Base-by-base conservation (phyloP, 2,329 filamentous ascomycete species). In the Fusarium albidum region DNA sequence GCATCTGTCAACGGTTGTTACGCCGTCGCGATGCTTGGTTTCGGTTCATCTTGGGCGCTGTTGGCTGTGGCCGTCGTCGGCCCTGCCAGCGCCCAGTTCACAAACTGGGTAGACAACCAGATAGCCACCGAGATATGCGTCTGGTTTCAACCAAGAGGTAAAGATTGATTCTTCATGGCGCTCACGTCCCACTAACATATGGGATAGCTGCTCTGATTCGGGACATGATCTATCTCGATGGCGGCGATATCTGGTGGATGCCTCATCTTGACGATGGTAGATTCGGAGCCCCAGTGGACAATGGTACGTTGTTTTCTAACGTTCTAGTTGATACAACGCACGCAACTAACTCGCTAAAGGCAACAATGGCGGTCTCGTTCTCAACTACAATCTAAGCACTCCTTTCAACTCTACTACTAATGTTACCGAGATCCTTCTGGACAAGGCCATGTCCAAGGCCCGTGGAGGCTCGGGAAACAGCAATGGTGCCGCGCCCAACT, bases 141-240 rank as follows among this genome's bases (percentile, higher is more conserved):
- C 40, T 89, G 87, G 87, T 45, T 68, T 42, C 72, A 77, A 61
- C 73, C 74, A 12, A 72, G 77, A 73, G 76, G 77, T 77, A 64
- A 53, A 66, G 49, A 32, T n/a, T 38, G 31, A 27, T 33, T 21
- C 10, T 37, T 15, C n/a, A n/a, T 9, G 17, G 13, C 14, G 6
- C 28, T 42, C 31, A 11, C 9, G 40, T 28, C 29, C 29, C 9
- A 49, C 66, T 74, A 46, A 71, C 57, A 29, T 27, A 34, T 11
- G 13, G n/a, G 29, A 43, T 62, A 87, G 86, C 79, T 56, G 79
- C 81, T 31, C 71, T 86, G 3, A 71, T 89, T 29, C 79, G 80
- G 34, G 85, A 90, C 62, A 85, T 80, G 3, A 72, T 89, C 13
- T 90, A 88, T 65, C 69, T 90, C 17, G 86, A 90, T 67, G 87